Evolutionary conservation across 176 grass and related monocot species (phyloP), one percentile per base, ranked within the genome.

Genomic region (Oryza brachyantha): DNA sequence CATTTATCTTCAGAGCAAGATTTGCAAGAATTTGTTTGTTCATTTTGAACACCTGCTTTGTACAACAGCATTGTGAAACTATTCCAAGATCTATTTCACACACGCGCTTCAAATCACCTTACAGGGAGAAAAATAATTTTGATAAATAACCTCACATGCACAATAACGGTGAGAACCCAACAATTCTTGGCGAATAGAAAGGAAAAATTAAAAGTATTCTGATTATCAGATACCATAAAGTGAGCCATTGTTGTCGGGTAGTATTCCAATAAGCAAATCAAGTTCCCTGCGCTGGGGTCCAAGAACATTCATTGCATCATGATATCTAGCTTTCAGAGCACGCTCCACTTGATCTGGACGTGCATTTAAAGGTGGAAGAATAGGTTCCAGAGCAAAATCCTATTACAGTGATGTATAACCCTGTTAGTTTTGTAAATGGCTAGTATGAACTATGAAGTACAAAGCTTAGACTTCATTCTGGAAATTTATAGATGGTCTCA

Each of bases 1-100:
- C 90, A 82, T 92, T 92, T 73, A 92, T 92, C 83, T 92, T 92
- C 43, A 92, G 66, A 64, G 90, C 85, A 62, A 92, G 85, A 78
- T 91, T 91, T 72, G 89, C 89, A 13, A 91, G 81, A 52, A 88
- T 88, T 68, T 88, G 90, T 40, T 65, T 88, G 42, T 39, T 91
- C 67, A 79, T 88, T 75, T 62, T 86, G 55, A 88, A 85, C 62
- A 91, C 89, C 40, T 91, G 89, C 76, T 91, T 91, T 14, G 85
- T 91, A 50, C 84, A 77, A 75, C 89, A 91, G 66, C 89, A 91
- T 59, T 91, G 89, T 8, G 85, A 91, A 64, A 91, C 81, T 71
- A 88, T 67, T 73, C 89, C 85, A 81, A 91, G 85, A 78, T 91
- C 85, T 34, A 86, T 91, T 79, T 91, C 89, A 64, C 89, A 91